Evolutionary conservation across 2,329 filamentous ascomycete species (phyloP).

Genomic region (Fusarium brevicatenulatum): DNA sequence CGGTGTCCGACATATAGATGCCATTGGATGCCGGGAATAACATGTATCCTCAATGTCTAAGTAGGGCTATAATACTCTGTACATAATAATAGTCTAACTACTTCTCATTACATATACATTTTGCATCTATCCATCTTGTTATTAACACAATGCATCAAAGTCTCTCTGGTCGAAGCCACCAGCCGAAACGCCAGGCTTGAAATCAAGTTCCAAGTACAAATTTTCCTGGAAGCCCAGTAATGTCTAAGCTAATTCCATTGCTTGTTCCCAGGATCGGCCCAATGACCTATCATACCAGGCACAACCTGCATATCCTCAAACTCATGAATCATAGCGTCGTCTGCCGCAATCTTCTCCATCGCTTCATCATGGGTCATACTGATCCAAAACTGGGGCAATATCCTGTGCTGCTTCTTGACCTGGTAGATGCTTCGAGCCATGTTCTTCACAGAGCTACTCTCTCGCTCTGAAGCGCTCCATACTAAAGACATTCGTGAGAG

Average conservation of each 20-base stretch:
- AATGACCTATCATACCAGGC: conserved; percentile 32
- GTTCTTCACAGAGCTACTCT: conserved; percentile 77
- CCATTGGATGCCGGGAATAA: not conserved
- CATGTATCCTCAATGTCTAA: not conserved
- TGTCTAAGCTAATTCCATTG: not conserved
- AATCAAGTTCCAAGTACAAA: not conserved
- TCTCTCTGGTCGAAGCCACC: not conserved
- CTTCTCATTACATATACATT: not conserved
- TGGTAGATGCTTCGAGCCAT: conserved; percentile 81
- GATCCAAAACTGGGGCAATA: conserved; percentile 64
- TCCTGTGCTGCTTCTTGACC: conserved; percentile 65
- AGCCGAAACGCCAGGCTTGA: not conserved
- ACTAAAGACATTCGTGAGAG: conserved; percentile 74
- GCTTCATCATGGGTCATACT: conserved; percentile 65
- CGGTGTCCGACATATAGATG: not conserved
- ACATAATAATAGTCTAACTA: not conserved
- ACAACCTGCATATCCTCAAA: conserved; percentile 55
- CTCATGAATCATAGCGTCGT: conserved; percentile 68
- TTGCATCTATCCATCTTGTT: not conserved
- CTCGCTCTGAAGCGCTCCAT: conserved; percentile 77
- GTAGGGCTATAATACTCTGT: not conserved
- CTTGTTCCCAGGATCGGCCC: not conserved
- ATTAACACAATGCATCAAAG: not conserved
- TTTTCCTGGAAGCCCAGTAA: not conserved
- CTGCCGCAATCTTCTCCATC: conserved; percentile 63